Evolutionary conservation across 441 rosid genomes (phyloP), one percentile per base, ranked within the genome.

Genomic region (Biscutella laevigata): DNA sequence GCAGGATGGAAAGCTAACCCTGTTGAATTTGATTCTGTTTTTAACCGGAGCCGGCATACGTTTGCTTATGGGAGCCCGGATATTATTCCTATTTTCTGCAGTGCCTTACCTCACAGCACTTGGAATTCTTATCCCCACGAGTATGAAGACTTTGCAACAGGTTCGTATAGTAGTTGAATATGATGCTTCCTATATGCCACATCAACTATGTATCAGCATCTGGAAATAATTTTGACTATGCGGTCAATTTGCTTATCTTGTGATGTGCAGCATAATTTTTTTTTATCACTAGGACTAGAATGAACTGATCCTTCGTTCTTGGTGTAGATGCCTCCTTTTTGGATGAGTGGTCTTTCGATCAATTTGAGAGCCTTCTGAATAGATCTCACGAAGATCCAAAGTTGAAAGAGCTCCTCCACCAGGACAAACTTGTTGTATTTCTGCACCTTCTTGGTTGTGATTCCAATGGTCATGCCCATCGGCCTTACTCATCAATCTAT

Each of bases 281-380:
- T 39, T 29, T n/a, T 21, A 7, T 37, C 29, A n/a, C n/a, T n/a
- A n/a, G n/a, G n/a, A 66, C 15, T 32, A 40, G 33, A 39, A 38
- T 59, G 42, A 24, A 49, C 7, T 61, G 20, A 16, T 26, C n/a
- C n/a, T n/a, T n/a, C n/a, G n/a, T n/a, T 65, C 33, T 52, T 59
- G 38, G 11, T 87, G 86, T 88, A 91, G 98, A 91, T 85, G 98
- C 98, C 13, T 83, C 98, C 59, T 91, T 91, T 77, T 75, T 87
- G 83, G 98, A 91, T 75, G 95, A 87, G 77, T 91, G 98, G 95
- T 85, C 98, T 66, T 91, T 85, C 67, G 95, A 91, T 62, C 94
- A 91, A 67, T 82, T 91, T 68, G 84, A 87, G 77, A 76, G 84
- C 74, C 98, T 91, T 71, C 74, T 91, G 49, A 83, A 91, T 61